Percentiles rank a stretch among this genome's conserved stretches.
Conservation (phyloP, 1,284 basidiomycete genomes). For the Cryptococcus sp. region DNA sequence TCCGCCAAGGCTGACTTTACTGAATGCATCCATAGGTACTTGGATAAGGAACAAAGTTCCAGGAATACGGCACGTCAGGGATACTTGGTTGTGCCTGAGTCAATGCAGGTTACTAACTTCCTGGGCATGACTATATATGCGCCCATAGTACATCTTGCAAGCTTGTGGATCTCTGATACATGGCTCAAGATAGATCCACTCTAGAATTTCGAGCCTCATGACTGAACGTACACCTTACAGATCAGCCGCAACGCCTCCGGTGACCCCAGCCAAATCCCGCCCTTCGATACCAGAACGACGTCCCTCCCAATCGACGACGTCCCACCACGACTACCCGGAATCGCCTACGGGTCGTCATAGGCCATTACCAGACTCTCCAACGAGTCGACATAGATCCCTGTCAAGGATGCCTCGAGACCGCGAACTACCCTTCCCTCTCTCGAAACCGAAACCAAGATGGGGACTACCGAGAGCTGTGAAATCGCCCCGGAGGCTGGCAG, state of each 20-base stretch:
- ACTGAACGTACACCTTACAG: neutral
- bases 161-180: too few species aligned
- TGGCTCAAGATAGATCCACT: too few species aligned
- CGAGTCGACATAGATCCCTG: neutral
- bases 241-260: neutral
- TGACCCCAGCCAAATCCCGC: neutral
- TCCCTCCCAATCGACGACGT: neutral
- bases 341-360: constrained; percentile 11
- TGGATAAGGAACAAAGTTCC: too few species aligned
- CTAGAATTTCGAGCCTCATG: constrained; percentile 2
- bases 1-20: too few species aligned
- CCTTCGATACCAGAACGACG: neutral
- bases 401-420: too few species aligned
- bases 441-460: constrained; percentile 1
- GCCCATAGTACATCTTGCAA: too few species aligned
- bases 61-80: too few species aligned
- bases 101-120: too few species aligned
- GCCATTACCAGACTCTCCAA: neutral
- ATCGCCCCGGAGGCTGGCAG: constrained; percentile 10
- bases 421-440: neutral
- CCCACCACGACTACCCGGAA: constrained; percentile 13
- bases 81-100: too few species aligned
- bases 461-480: constrained; percentile 9
- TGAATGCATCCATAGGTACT: too few species aligned
- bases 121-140: too few species aligned